Evolutionary conservation across 768 basidiomycete genomes (phyloP).

Genomic region (Kwoniella dendrophila): DNA sequence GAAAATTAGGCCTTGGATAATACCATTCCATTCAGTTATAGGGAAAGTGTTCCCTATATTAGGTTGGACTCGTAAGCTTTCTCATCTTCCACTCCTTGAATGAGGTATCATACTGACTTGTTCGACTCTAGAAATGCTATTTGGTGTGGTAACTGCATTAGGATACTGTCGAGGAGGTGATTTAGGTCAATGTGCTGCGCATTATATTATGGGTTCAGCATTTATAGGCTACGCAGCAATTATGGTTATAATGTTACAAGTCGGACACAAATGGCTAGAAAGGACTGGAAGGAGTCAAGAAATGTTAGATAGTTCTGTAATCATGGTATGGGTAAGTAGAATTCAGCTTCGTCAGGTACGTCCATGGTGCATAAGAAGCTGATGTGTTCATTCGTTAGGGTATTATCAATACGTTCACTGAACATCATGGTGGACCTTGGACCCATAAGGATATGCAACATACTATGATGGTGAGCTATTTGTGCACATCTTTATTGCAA

Average conservation of each 20-base stretch:
- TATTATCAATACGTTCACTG: slow-evolving; percentile 87
- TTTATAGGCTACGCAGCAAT: slow-evolving; percentile 86
- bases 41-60: slow-evolving; percentile 82
- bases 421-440: slow-evolving; percentile 80
- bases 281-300: slow-evolving; percentile 54
- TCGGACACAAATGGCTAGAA: slow-evolving; percentile 71
- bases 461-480: slow-evolving; percentile 58
- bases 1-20: slow-evolving; percentile 69
- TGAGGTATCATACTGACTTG: background rate
- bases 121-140: slow-evolving; percentile 65
- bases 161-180: slow-evolving; percentile 79
- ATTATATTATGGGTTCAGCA: slow-evolving; percentile 66
- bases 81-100: background rate
- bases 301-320: slow-evolving; percentile 56
- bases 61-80: slow-evolving; percentile 68
- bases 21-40: slow-evolving; percentile 71
- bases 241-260: slow-evolving; percentile 74
- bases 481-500: background rate
- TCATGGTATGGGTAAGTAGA: slow-evolving; percentile 54
- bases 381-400: slow-evolving; percentile 35
- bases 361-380: background rate
- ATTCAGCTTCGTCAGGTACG: background rate
- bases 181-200: slow-evolving; percentile 73
- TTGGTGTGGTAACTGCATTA: slow-evolving; percentile 69
- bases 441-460: slow-evolving; percentile 94